Conservation (phyloP, 495 filamentous ascomycete species). For the Podospora pseudopauciseta region DNA sequence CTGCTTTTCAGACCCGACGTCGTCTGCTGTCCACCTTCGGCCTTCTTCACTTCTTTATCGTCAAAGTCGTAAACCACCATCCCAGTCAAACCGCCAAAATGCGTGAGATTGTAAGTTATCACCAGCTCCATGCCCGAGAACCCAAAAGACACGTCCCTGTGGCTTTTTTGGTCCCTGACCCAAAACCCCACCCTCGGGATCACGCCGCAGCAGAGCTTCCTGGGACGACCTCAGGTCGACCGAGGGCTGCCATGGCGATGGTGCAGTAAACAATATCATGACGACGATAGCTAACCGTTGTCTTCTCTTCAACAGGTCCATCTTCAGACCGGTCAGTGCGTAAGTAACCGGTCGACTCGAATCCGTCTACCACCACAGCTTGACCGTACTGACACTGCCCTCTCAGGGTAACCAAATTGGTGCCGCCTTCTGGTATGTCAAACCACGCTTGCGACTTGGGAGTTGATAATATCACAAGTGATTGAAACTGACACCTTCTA, state of each 20-base stretch:
- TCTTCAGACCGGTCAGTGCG: constrained; percentile 99
- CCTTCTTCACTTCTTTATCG: constrained; percentile 24
- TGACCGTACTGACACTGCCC: constrained; percentile 27
- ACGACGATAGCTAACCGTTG: constrained; percentile 32
- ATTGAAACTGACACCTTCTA: constrained; percentile 18
- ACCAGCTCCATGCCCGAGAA: constrained; percentile 18
- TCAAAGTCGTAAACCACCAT: constrained; percentile 3
- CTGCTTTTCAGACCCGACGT: constrained; percentile 23
- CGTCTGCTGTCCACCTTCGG: constrained; percentile 9
- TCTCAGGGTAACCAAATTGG: constrained; percentile 98
- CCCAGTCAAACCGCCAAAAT: constrained; percentile 53
- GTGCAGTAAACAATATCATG: constrained; percentile 11
- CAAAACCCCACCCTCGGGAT: constrained; percentile 34
- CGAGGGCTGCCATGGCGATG: constrained; percentile 17
- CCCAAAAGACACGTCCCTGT: constrained; percentile 78
- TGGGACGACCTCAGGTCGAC: constrained; percentile 12
- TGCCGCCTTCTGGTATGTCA: constrained; percentile 89
- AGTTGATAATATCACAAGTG: not conserved
- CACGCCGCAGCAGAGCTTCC: constrained; percentile 1
- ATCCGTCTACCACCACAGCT: constrained; percentile 25
- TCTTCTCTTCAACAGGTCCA: constrained; percentile 67
- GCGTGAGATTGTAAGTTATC: constrained; percentile 87
- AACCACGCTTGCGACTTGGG: not conserved
- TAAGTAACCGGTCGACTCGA: constrained; percentile 53
- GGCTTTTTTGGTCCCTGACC: constrained; percentile 30